phyloP scores from a whole-genome alignment of 306 rosid genomes.

The Glycine latifolia region DNA sequence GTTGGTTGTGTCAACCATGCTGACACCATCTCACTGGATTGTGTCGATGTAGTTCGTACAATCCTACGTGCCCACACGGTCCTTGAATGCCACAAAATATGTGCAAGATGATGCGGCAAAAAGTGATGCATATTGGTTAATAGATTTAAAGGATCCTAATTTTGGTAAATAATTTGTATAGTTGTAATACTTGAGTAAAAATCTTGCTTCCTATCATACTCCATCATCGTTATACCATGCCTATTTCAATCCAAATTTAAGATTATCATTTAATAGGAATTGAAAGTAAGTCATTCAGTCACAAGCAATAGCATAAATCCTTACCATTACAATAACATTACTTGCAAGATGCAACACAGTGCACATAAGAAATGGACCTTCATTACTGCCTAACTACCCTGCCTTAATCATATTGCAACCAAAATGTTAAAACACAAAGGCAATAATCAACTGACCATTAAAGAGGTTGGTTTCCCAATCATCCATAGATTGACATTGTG shows the following conservation, averaged over 20 bases:
- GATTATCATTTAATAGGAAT: constrained; percentile 1
- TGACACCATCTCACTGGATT: no score
- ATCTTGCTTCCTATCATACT: constrained; percentile 5
- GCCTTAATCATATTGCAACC: constrained; percentile 8
- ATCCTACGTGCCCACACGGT: no score
- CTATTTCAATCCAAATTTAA: constrained; percentile 22
- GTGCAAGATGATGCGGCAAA: no score
- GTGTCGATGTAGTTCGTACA: no score
- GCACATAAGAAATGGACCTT: constrained; percentile 35
- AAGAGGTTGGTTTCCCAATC: constrained; percentile 79
- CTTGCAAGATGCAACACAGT: background rate
- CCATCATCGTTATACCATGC: background rate
- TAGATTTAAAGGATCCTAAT: background rate
- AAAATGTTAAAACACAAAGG: constrained; percentile 36
- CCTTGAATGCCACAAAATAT: no score
- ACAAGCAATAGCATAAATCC: no score
- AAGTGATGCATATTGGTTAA: background rate
- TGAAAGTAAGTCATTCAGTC: background rate
- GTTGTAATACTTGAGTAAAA: background rate
- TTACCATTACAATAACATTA: background rate
- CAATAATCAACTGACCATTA: constrained; percentile 68
- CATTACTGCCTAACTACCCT: background rate
- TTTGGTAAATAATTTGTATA: constrained; percentile 1
- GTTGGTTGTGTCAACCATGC: no score
- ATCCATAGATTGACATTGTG: constrained; percentile 87